Base-by-base conservation (phyloP, 2,329 filamentous ascomycete species). In the Zasmidium citrigriseum region DNA sequence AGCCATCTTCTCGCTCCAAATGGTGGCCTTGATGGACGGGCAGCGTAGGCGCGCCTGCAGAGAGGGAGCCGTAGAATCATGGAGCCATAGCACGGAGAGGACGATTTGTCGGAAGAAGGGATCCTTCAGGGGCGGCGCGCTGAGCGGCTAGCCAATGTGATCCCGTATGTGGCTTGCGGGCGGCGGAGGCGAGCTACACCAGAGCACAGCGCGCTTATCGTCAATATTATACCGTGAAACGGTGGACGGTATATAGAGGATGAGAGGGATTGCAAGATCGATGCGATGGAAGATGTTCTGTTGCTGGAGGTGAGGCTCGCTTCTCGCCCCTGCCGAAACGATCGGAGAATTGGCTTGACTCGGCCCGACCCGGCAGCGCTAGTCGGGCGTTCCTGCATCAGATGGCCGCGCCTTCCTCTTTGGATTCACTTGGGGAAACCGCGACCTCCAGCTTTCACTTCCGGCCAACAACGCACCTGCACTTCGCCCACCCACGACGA, bases 11-110 rank as follows among this genome's bases (percentile, higher is more conserved):
- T 60, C 45, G 55, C 47, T 44, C 27, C 45, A 20, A 55, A 24
- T 61, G 64, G 59, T 53, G 44, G 24, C 20, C 22, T 51, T 24
- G 38, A 29, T 20, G 29, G 24, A 57, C 44, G 21, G 46, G 23
- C 24, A 29, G 55, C 52, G 49, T 41, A 61, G 58, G 59, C 65
- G 56, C 61, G 51, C 58, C 60, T 67, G 60, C 62, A 66, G 55
- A 64, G 55, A 56, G 57, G 63, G 56, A 60, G 58, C 20, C 57
- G 59, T 62, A 62, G 44, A 65, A 64, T 70, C 69, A 71, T 71
- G 57, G 60, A 65, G 62, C 58, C 67, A 70, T 68, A 29, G 41
- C 54, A 34, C 27, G 24, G 25, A 12, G 41, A 25, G 44, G 23
- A 46, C 51, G 58, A 61, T 61, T 63, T 58, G 29, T 52, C 23